Evolutionary conservation across 2,329 filamentous ascomycete species (phyloP), one percentile per base, ranked within the genome.

Genomic region (Colletotrichum cordylinicola): DNA sequence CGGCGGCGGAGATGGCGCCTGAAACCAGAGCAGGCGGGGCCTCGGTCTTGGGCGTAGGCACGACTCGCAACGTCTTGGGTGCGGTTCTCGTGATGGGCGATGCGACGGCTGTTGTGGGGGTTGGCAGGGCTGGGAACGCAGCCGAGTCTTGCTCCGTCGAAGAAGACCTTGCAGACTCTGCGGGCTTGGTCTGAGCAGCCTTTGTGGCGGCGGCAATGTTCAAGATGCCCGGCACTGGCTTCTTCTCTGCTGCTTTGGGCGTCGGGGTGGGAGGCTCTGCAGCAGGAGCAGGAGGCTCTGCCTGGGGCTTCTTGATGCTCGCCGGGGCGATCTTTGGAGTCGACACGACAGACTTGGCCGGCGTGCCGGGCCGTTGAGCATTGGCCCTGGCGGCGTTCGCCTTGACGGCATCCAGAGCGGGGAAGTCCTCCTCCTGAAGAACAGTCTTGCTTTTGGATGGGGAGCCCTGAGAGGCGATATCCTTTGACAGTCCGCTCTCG

Each of bases 51-150:
- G 92, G 90, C 0, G 92, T 93, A 24, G 92, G 87, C n/a, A 94
- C 87, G 9, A 96, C 88, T n/a, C 94, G 90, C 43, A 96, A 83
- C 2, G 93, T 94, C 81, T 93, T 93, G 1, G 93, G 90, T 1
- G 86, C 89, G 6, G 87, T 85, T 65, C 90, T 87, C 18, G 87
- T 81, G 6, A 88, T 79, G 1, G 91, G 91, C 18, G 92, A 89
- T 37, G 89, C 85, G 21, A 86, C 84, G 5, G 83, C 81, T 0
- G 87, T 85, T 21, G 90, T 86, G 13, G 86, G 85, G 13, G 88
- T 83, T 10, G 89, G 88, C 27, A 91, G 81, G 65, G 91, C 86
- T 35, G 91, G 89, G 74, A 91, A 90, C 2, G 86, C 86, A 18
- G 87, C 83, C 4, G 83, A 78, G 18, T 82, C 78, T 4, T 84